Base-by-base conservation (phyloP, 78 protist genomes). In the Mantamonas sphyraenae region DNA sequence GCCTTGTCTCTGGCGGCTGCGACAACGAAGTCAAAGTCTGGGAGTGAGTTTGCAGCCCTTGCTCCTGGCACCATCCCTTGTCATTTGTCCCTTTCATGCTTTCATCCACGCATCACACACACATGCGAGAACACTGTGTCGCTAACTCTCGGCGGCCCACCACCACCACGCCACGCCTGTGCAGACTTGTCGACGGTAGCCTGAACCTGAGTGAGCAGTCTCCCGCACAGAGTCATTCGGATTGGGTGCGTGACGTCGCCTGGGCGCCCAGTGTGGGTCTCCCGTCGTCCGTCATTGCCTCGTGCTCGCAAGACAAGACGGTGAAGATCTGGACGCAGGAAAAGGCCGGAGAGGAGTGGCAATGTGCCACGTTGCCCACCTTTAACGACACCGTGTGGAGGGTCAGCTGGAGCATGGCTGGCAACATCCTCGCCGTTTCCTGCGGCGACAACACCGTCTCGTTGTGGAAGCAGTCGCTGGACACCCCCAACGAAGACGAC, bases 211-310 rank as follows among this genome's bases (percentile, higher is more conserved):
- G 55, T 5, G 8, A 30, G 20, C 20, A n/a, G n/a, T n/a, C n/a
- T n/a, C n/a, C n/a, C n/a, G n/a, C n/a, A n/a, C n/a, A n/a, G 24
- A 74, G 60, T 19, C 98, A 95, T 73, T 71, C 83, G 57, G 97
- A 88, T 67, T 95, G 99, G 98, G 97, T 96, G 19, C 79, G 99
- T 40, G 97, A 93, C 59, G 98, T 94, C n/a, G 97, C 97, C 22
- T 96, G 95, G 95, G 90, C 96, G 28, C 97, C 97, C 39, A 64
- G 53, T 38, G 50, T 80, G 38, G 95, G 90, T 39, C 40, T 63
- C 35, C 68, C 82, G 45, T 37, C 16, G 2, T 33, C 58, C 28
- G 71, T 51, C 38, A 43, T 92, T 31, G 96, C 96, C 10, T 79
- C 88, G 10, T 90, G 95, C 72, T 90, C 96, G 39, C 87, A 92